These are phyloP conservation scores for Cordyceps farinosa DNA, from an alignment of 2,329 filamentous ascomycete genomes.

Conservation along the genomic window DNA sequence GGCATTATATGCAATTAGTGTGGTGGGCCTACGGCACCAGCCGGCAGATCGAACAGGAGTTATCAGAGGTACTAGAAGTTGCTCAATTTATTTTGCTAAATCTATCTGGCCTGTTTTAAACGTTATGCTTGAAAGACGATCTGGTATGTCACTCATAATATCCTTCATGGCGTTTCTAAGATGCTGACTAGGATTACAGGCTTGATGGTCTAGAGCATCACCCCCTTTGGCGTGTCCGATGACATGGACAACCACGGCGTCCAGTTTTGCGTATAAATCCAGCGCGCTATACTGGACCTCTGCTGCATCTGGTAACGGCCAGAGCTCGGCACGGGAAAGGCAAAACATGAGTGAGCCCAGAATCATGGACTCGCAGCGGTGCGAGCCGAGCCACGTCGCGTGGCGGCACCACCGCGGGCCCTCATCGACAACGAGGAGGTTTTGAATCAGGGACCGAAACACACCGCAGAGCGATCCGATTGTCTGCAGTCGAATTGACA, in stretches of 20 bases:
- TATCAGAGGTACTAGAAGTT: neutral
- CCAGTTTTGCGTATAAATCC: neutral
- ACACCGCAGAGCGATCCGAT: neutral
- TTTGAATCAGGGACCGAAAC: neutral
- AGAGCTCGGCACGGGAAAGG: neutral
- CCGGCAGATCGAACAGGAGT: no score
- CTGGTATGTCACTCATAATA: neutral
- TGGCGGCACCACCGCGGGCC: constrained; percentile 1
- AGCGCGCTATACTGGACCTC: neutral
- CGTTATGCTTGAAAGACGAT: neutral
- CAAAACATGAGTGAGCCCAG: neutral
- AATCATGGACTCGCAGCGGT: constrained; percentile 8
- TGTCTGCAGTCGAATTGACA: neutral
- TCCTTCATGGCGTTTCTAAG: neutral
- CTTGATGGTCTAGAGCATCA: neutral
- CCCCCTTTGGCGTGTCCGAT: neutral
- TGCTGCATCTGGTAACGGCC: neutral
- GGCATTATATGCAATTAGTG: no score
- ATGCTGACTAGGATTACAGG: neutral
- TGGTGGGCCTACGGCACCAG: no score
- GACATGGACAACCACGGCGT: neutral
- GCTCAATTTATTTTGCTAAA: neutral
- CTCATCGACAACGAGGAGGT: neutral
- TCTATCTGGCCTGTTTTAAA: neutral
- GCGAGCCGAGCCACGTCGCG: constrained; percentile 1